phyloP scores from a whole-genome alignment of 148 eudicot genomes.

The Silene uniflora region DNA sequence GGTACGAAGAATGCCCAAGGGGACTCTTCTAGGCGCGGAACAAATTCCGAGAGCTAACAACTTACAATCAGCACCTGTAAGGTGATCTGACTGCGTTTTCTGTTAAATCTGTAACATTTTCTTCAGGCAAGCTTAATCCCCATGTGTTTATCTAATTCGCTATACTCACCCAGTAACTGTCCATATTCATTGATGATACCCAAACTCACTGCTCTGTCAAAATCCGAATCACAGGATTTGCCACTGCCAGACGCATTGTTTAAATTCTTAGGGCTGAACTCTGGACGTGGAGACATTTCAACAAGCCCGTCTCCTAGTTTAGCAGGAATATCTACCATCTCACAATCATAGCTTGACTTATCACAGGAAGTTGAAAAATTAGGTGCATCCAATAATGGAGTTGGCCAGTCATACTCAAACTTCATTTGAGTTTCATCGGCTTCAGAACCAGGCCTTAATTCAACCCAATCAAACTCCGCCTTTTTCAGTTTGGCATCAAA shows the following conservation, averaged over 20 bases:
- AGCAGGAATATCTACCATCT: not conserved
- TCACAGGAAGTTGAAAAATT: too few relatives aligned
- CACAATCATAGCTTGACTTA: too few relatives aligned
- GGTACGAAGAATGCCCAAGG: too few relatives aligned
- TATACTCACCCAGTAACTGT: conserved; percentile 25
- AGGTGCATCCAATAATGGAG: too few relatives aligned
- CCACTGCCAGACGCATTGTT: not conserved
- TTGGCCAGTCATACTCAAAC: too few relatives aligned
- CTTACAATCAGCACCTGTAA: not conserved
- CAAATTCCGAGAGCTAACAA: too few relatives aligned
- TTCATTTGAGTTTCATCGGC: too few relatives aligned
- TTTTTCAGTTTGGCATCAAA: too few relatives aligned
- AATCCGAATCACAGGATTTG: not conserved
- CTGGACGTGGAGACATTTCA: not conserved
- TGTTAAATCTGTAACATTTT: not conserved
- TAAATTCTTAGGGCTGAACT: not conserved
- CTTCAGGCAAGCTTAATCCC: conserved; percentile 9
- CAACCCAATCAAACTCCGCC: too few relatives aligned
- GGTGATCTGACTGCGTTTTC: not conserved
- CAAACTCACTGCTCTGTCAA: conserved; percentile 20
- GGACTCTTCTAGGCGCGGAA: too few relatives aligned
- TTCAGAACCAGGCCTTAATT: too few relatives aligned
- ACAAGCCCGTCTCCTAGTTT: not conserved
- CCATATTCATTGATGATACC: conserved; percentile 29
- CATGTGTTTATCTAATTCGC: conserved; percentile 25